Base-by-base conservation (phyloP, 1,284 basidiomycete genomes). In the Sanguinoderma infundibulare region DNA sequence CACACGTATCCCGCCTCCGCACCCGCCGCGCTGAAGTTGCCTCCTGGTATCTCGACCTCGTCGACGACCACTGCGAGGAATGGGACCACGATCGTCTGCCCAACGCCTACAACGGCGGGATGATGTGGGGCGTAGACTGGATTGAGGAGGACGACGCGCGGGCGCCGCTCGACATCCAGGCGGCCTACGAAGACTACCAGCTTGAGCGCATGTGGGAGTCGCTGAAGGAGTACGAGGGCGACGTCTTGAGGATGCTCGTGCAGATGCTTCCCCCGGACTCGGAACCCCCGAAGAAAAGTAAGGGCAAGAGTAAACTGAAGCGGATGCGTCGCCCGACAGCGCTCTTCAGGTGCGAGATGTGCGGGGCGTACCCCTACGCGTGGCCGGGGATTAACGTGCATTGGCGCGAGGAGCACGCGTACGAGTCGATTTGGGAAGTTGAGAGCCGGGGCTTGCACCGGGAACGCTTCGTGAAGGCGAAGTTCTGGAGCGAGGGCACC, bases 381-480 rank as follows among this genome's bases (percentile, higher is more conserved):
- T 39, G 8, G 5, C 38, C 38, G 38, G 38, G 1, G 12, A 39
- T 39, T n/a, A 39, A 57, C 12, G 44, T 28, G 3, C 60, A 61
- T 32, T 61, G 60, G 60, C 60, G 51, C n/a, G 38, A 20, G 20
- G 15, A 24, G n/a, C 60, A 61, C 24, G 30, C 51, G 22, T 7
- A 50, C 1, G 5, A 24, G 12, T 35, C 28, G 6, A 53, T 50
- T 42, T n/a, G 28, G 26, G 20, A 8, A n/a, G 17, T 7, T 17
- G 20, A 40, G 22, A 22, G 39, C 39, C 9, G 39, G 22, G 20
- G 38, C 17, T 15, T 17, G 17, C 20, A 39, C 17, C n/a, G n/a
- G n/a, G n/a, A n/a, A n/a, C n/a, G n/a, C n/a, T n/a, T n/a, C n/a
- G n/a, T n/a, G n/a, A n/a, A n/a, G 17, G 38, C 38, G 12, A n/a